phyloP scores from a whole-genome alignment of 768 basidiomycete genomes.

The Amanita molliuscula region DNA sequence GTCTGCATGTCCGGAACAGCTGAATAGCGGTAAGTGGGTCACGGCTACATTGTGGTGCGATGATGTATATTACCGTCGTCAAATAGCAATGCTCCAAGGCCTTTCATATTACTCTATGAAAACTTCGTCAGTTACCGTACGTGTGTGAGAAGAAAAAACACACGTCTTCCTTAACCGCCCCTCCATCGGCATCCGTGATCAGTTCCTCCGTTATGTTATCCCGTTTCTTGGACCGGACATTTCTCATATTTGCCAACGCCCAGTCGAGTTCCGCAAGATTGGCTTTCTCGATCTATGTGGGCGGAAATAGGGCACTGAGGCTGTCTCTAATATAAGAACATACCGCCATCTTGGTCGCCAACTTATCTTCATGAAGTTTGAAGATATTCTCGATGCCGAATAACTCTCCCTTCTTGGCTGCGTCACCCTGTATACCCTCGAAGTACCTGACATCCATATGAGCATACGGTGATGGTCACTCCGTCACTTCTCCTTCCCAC shows the following conservation, averaged over 20 bases:
- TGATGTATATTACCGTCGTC: slow-evolving; percentile 44
- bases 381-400: slow-evolving; percentile 86
- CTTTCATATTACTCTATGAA: slow-evolving; percentile 41
- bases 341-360: slow-evolving; percentile 69
- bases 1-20: neutral
- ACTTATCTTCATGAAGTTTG: slow-evolving; percentile 55
- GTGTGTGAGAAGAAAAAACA: slow-evolving; percentile 6
- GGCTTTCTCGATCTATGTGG: slow-evolving; percentile 64
- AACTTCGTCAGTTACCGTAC: neutral
- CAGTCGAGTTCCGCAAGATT: slow-evolving; percentile 69
- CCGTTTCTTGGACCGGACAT: slow-evolving; percentile 23
- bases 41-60: neutral
- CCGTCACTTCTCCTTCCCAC: slow-evolving; percentile 1
- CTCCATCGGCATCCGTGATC: slow-evolving; percentile 31
- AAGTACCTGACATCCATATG: slow-evolving; percentile 45
- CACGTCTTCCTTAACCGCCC: slow-evolving; percentile 33
- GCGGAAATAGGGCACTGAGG: neutral
- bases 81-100: slow-evolving; percentile 57
- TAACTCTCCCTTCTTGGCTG: slow-evolving; percentile 64
- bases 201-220: slow-evolving; percentile 25
- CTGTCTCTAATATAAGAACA: slow-evolving; percentile 11
- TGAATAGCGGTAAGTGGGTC: neutral
- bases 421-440: slow-evolving; percentile 74
- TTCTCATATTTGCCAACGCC: slow-evolving; percentile 63
- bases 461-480: neutral